Percentiles rank a stretch among this genome's conserved stretches.
These are phyloP conservation scores for Kodamaea hsintzibuensis DNA, from an alignment of 805 yeast genomes.

Conservation along the genomic window DNA sequence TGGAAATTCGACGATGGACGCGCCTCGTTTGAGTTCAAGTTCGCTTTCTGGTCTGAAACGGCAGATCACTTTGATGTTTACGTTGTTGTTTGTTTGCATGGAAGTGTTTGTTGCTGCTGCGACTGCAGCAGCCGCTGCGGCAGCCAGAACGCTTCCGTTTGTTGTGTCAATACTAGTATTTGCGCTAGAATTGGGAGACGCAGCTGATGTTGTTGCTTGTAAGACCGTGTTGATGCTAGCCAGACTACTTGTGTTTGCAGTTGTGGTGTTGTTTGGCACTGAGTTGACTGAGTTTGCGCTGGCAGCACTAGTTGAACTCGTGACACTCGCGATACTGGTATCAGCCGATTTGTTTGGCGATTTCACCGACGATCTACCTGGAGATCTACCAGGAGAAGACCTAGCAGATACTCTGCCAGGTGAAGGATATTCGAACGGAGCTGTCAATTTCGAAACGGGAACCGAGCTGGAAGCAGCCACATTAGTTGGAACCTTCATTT, in stretches of 20 bases:
- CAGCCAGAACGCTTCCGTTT: background rate
- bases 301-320: background rate
- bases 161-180: background rate
- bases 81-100: conserved; percentile 9
- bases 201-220: background rate
- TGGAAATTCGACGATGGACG: conserved; percentile 21
- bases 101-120: too few relatives aligned
- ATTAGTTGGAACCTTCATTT: conserved; percentile 6
- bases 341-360: conserved; percentile 1
- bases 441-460: background rate
- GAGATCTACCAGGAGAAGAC: background rate
- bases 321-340: background rate
- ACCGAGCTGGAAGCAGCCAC: background rate
- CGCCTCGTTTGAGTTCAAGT: conserved; percentile 27
- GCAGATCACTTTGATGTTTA: conserved; percentile 65
- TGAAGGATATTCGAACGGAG: conserved; percentile 1
- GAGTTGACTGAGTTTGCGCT: background rate
- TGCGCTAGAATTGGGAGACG: background rate
- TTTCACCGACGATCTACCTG: background rate
- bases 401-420: background rate
- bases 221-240: conserved; percentile 1
- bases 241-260: background rate
- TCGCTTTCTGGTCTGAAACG: conserved; percentile 63
- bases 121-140: too few relatives aligned
- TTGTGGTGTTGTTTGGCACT: background rate